Conservation (phyloP, 768 basidiomycete genomes). For the Flagelloscypha sp. region DNA sequence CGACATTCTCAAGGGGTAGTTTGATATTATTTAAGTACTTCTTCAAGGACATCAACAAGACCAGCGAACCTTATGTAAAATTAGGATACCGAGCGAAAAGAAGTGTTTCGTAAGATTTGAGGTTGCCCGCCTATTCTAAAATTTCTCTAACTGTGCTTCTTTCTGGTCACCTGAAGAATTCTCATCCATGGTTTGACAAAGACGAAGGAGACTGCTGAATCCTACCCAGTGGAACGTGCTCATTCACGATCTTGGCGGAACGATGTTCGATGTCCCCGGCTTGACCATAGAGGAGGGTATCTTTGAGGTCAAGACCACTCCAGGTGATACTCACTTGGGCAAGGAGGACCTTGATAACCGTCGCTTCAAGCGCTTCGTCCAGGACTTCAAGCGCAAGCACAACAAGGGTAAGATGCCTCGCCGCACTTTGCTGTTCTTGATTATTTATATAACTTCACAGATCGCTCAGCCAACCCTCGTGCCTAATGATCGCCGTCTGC, state of each 20-base stretch:
- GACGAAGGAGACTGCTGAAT: too few relatives aligned
- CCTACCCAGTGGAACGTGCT: conserved; percentile 72
- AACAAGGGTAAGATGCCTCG: conserved; percentile 43
- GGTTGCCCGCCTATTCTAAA: too few relatives aligned
- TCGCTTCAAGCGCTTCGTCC: conserved; percentile 68
- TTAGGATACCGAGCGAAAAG: too few relatives aligned
- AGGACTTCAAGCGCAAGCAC: conserved; percentile 73
- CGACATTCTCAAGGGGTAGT: too few relatives aligned
- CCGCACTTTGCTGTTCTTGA: background rate
- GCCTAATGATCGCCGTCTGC: too few relatives aligned
- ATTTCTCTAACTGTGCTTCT: too few relatives aligned
- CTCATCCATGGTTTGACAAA: too few relatives aligned
- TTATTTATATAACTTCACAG: conserved; percentile 17
- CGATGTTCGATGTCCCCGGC: conserved; percentile 74
- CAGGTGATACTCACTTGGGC: conserved; percentile 75
- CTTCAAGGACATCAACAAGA: too few relatives aligned
- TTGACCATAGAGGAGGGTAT: conserved; percentile 76
- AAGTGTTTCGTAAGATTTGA: too few relatives aligned
- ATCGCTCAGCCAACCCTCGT: conserved; percentile 62
- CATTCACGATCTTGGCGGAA: conserved; percentile 74
- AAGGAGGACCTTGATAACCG: conserved; percentile 79
- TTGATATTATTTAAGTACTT: too few relatives aligned
- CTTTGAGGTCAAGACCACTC: conserved; percentile 74
- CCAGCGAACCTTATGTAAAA: too few relatives aligned
- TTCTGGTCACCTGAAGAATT: too few relatives aligned